These are phyloP conservation scores for Naganishia albida DNA, from an alignment of 1,284 basidiomycete genomes.

Conservation along the genomic window DNA sequence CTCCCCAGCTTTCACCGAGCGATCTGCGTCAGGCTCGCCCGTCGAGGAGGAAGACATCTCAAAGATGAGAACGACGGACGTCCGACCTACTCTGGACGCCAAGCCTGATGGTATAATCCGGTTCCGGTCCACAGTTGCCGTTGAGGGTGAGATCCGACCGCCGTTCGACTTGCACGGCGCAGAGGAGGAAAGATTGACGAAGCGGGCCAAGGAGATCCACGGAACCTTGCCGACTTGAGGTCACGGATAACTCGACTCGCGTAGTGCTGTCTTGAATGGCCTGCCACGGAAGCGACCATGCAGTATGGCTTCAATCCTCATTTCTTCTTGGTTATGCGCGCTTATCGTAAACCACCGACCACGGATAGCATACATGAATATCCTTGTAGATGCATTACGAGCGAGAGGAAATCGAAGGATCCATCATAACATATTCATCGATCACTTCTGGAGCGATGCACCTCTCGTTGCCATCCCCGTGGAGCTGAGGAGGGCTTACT, in stretches of 20 bases:
- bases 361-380: too few species aligned
- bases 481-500: too few species aligned
- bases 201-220: constrained; percentile 21
- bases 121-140: constrained; percentile 17
- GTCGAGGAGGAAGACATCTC: background rate
- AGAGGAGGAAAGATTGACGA: constrained; percentile 11
- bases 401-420: too few species aligned
- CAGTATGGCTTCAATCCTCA: too few species aligned
- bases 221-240: constrained; percentile 11
- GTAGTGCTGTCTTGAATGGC: too few species aligned
- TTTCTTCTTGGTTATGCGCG: too few species aligned
- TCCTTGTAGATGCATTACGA: too few species aligned
- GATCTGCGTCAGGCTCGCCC: background rate
- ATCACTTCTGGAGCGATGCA: too few species aligned
- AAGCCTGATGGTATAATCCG: constrained; percentile 17
- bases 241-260: background rate
- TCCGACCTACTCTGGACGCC: background rate
- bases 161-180: constrained; percentile 12
- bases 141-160: constrained; percentile 17
- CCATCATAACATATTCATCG: too few species aligned
- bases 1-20: background rate
- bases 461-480: too few species aligned
- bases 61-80: background rate
- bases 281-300: too few species aligned
- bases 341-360: too few species aligned